Conservation (phyloP, 257 asterid species). For the Sherardia arvensis region DNA sequence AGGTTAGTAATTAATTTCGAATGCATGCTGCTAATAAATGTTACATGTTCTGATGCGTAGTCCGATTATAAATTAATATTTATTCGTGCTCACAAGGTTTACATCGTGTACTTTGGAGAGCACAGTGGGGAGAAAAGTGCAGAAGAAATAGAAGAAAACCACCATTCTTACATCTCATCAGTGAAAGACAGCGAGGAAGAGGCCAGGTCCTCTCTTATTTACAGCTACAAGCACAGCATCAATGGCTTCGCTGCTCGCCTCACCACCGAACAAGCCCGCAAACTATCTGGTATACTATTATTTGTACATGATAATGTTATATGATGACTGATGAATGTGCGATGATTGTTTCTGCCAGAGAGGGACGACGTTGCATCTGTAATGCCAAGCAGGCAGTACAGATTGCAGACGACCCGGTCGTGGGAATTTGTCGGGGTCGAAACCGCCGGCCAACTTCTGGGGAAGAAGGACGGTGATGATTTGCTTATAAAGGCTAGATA, state of each 20-base stretch:
- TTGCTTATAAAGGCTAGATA: conserved; percentile 51
- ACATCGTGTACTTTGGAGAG: conserved; percentile 74
- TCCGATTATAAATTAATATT: too few relatives aligned
- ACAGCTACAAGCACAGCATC: conserved; percentile 80
- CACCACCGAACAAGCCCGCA: conserved; percentile 51
- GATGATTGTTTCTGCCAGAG: conserved; percentile 24
- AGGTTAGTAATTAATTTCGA: conserved; percentile 25
- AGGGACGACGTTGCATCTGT: conserved; percentile 69
- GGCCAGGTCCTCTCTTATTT: conserved; percentile 69
- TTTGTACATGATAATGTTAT: background rate
- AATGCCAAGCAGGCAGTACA: conserved; percentile 45
- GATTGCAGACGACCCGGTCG: conserved; percentile 82
- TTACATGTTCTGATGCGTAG: too few relatives aligned
- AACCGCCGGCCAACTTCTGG: conserved; percentile 11
- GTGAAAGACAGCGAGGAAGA: conserved; percentile 60
- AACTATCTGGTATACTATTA: conserved; percentile 34
- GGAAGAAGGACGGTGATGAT: conserved; percentile 28
- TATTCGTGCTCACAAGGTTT: conserved; percentile 25
- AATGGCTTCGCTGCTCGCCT: conserved; percentile 89
- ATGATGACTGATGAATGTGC: background rate
- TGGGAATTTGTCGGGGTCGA: conserved; percentile 75
- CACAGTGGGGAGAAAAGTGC: conserved; percentile 44
- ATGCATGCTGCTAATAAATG: too few relatives aligned
- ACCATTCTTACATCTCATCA: conserved; percentile 53
- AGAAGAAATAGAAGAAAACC: conserved; percentile 54